These are phyloP conservation scores for Cladobotryum mycophilum DNA, from an alignment of 2,329 filamentous ascomycete genomes.

Conservation along the genomic window DNA sequence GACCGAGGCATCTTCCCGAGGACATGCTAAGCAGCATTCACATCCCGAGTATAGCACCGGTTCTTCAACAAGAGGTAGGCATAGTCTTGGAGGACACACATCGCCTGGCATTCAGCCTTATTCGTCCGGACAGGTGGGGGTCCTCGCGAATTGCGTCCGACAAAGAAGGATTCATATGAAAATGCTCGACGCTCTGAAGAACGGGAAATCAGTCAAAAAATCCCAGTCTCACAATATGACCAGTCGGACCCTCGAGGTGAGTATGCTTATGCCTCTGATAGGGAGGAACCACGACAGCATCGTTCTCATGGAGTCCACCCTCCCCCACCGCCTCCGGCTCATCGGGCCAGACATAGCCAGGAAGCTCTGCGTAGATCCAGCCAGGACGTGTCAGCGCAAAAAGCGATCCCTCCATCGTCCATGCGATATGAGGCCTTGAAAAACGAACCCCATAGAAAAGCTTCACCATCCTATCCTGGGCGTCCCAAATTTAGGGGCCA, in stretches of 20 bases:
- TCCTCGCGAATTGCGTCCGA: conserved; percentile 26
- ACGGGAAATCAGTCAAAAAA: conserved; percentile 29
- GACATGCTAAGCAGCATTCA: conserved; percentile 35
- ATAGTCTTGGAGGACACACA: too few species aligned
- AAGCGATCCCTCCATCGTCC: conserved; percentile 39
- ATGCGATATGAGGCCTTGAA: conserved; percentile 56
- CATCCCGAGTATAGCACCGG: conserved; percentile 27
- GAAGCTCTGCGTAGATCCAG: conserved; percentile 36
- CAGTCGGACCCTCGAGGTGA: conserved; percentile 30
- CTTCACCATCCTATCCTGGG: conserved; percentile 45
- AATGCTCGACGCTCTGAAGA: conserved; percentile 32
- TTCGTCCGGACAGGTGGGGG: conserved; percentile 14
- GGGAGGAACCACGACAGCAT: conserved; percentile 28
- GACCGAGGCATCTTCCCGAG: conserved; percentile 37
- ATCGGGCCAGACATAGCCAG: conserved; percentile 42
- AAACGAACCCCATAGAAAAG: conserved; percentile 51
- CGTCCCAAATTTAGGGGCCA: conserved; percentile 47
- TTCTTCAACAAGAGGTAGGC: too few species aligned
- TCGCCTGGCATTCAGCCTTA: conserved; percentile 9
- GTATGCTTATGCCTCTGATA: conserved; percentile 22
- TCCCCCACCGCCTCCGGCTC: conserved; percentile 52
- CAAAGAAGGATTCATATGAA: conserved; percentile 31
- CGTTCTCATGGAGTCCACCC: conserved; percentile 31
- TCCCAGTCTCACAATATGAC: conserved; percentile 27
- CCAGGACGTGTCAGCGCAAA: conserved; percentile 37